A percentile compares a stretch with the other conserved stretches of the same genome.
Evolutionary conservation across 345 rosid species (phyloP).

Genomic region (Heritiera fomes): DNA sequence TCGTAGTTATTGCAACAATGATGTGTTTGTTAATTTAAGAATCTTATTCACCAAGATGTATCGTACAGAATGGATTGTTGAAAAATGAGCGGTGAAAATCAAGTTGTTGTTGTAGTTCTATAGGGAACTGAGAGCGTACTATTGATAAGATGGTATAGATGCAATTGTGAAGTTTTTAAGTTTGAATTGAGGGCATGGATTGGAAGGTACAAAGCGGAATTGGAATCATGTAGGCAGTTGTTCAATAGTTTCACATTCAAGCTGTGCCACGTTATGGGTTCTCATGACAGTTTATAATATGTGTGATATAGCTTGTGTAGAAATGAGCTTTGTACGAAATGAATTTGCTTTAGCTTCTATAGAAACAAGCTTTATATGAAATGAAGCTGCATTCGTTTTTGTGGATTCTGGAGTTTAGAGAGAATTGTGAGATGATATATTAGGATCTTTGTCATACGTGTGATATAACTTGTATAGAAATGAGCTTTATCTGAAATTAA

Average conservation of each 20-base stretch:
- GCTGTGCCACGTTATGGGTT: background rate
- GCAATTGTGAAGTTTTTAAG: background rate
- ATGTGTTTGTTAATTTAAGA: background rate
- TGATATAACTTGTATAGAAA: background rate
- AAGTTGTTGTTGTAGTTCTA: background rate
- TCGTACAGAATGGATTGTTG: background rate
- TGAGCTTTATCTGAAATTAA: background rate
- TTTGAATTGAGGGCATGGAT: background rate
- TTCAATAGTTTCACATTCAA: background rate
- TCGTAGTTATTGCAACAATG: background rate
- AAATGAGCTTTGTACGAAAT: background rate
- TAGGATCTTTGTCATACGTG: background rate
- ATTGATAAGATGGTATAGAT: background rate
- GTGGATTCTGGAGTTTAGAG: background rate
- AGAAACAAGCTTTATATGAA: background rate
- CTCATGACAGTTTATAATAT: background rate
- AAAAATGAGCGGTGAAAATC: background rate
- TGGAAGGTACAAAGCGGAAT: background rate
- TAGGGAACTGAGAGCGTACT: background rate
- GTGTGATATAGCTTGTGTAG: background rate
- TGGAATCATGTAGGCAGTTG: background rate
- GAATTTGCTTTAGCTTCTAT: background rate
- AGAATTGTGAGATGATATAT: background rate
- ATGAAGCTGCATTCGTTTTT: background rate
- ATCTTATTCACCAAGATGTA: background rate